phyloP scores from a whole-genome alignment of 2,329 filamentous ascomycete genomes.

The Fusarium drepaniforme region DNA sequence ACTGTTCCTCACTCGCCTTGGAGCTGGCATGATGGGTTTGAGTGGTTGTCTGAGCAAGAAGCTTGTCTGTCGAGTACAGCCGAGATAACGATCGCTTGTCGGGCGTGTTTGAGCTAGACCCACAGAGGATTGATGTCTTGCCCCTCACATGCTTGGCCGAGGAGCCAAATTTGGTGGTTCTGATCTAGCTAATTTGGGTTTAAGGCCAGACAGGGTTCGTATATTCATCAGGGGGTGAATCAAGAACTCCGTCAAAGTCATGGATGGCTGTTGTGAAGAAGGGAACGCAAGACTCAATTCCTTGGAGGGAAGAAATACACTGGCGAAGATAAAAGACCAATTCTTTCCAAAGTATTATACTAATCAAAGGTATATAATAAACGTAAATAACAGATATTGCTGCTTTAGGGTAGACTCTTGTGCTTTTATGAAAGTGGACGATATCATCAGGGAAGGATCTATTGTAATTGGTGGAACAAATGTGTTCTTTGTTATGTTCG shows the following conservation, averaged over 20 bases:
- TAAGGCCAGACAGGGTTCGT: background rate
- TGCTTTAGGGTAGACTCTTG: background rate
- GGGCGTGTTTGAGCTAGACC: background rate
- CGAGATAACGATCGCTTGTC: background rate
- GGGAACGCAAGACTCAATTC: too few relatives aligned
- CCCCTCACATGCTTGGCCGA: background rate
- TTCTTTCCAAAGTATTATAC: background rate
- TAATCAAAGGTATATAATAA: background rate
- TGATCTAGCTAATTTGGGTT: background rate
- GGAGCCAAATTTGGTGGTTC: too few relatives aligned
- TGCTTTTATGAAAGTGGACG: background rate
- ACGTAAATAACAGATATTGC: background rate
- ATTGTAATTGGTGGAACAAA: background rate
- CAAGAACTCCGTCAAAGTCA: too few relatives aligned
- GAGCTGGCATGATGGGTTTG: background rate
- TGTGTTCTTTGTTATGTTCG: too few relatives aligned
- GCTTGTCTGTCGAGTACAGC: background rate
- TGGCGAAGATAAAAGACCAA: background rate
- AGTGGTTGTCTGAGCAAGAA: background rate
- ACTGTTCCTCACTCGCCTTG: background rate
- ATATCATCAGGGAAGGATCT: background rate
- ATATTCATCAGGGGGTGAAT: too few relatives aligned
- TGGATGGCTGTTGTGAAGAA: background rate
- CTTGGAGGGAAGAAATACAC: background rate
- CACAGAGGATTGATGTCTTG: background rate